Evolutionary conservation across 495 filamentous ascomycete species (phyloP), one percentile per base, ranked within the genome.

Genomic region (Penicillium desertorum): DNA sequence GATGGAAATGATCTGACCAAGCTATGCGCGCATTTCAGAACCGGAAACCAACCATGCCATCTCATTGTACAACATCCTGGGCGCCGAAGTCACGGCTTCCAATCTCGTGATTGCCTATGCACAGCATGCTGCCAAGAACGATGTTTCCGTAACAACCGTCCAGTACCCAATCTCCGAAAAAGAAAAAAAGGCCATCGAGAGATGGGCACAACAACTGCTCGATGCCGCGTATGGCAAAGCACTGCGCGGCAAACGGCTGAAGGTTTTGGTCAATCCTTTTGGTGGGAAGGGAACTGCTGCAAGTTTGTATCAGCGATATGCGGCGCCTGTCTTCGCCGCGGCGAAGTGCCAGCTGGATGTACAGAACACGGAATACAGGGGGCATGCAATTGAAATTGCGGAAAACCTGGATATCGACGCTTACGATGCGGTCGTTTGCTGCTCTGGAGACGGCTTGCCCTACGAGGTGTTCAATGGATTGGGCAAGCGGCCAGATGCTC

Each of bases 401-500:
- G 79, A 89, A 66, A 79, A 88, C 16, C 70, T 97, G n/a, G 87
- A 97, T 66, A 82, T 89, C 19, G 81, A 90, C 20, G 81, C 80
- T 2, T 95, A 83, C 65, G 94, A 98, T 73, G 84, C 90, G 5
- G 81, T 96, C 7, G 83, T 94, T 12, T 88, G 89, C 59, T 96
- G 92, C 65, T 97, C 93, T 9, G 94, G 94, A 2, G 94, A 98
- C 62, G 94, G 94, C 11, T 68, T 96, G 17, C 89, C 91, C 0
- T 88, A 96, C 65, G 93, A 98, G 71, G 89, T 96, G 12, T 96
- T 96, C 79, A 98, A 98, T 66, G 94, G 94, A 8, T 67, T 98
- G 22, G 91, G 79, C 16, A 87, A 86, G 69, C 86, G 89, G 45
- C 61, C 76, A 7, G 87, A 97, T 71, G 91, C 90, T 23, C 74